phyloP scores from a whole-genome alignment of 225 moss, liverwort and hornwort species.

The Anthoceros angustus region DNA sequence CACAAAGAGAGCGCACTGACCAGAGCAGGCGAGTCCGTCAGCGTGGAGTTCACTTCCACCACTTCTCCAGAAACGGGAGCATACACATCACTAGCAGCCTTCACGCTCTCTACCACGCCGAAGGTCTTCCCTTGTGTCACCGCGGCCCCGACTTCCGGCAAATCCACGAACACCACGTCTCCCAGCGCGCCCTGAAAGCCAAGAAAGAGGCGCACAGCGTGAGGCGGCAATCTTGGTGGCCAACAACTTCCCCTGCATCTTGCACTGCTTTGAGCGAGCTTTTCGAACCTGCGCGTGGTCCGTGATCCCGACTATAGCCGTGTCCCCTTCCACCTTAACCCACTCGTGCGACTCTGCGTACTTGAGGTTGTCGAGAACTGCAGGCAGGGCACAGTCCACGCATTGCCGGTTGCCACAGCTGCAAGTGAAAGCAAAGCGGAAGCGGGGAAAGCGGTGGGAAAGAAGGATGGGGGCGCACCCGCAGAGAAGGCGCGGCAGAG shows the following conservation, averaged over 20 bases:
- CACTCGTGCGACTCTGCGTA: slow-evolving; percentile 78
- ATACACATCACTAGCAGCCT: slow-evolving; percentile 72
- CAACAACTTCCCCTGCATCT: neutral
- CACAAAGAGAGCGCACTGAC: slow-evolving; percentile 11
- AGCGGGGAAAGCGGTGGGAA: neutral
- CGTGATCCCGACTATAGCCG: slow-evolving; percentile 59
- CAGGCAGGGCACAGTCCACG: slow-evolving; percentile 10
- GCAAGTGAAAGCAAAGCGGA: neutral
- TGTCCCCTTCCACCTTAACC: slow-evolving; percentile 80
- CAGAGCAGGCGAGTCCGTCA: slow-evolving; percentile 32
- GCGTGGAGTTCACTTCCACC: slow-evolving; percentile 42
- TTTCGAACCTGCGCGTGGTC: slow-evolving; percentile 75
- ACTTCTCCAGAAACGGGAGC: slow-evolving; percentile 53
- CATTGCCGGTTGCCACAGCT: neutral
- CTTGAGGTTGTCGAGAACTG: slow-evolving; percentile 47
- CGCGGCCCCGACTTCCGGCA: slow-evolving; percentile 31
- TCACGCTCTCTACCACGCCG: slow-evolving; percentile 79
- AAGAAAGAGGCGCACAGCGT: neutral
- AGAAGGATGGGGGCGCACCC: neutral
- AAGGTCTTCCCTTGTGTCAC: slow-evolving; percentile 30
- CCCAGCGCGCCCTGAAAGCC: slow-evolving; percentile 36
- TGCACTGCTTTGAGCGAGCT: no score
- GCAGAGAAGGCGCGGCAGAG: neutral
- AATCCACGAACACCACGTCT: slow-evolving; percentile 60
- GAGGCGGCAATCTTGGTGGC: neutral